Evolutionary conservation across 208 protist species (phyloP), one percentile per base, ranked within the genome.

Genomic region (Leishmania tarentolae): DNA sequence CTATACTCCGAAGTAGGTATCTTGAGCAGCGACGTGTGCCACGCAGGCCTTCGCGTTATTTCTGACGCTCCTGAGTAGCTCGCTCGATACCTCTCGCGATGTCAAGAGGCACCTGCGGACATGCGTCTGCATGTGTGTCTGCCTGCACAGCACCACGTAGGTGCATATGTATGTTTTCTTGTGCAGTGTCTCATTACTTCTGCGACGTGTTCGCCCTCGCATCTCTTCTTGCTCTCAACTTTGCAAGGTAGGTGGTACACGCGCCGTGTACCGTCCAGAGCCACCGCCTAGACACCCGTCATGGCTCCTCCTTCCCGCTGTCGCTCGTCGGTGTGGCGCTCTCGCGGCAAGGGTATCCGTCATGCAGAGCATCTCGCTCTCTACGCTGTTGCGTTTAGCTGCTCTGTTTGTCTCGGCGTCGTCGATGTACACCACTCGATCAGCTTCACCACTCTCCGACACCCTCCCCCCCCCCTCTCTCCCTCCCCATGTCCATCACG

Each of bases 1-100:
- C 69, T 81, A 88, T 42, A 59, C 35, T 19, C 71, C 80, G 9
- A 91, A 91, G 86, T 91, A 83, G 70, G 70, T 46, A 56, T 56
- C 70, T 8, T 2, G n/a, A n/a, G 46, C 24, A 56, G 31, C n/a
- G 8, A 24, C 5, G 44, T 40, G 70, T n/a, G 46, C 46, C 66
- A 21, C 21, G 40, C 66, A 8, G 40, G 66, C 15, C 66, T n/a
- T 40, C 46, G 21, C 61, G 28, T 40, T 42, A 31, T 40, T 19
- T 35, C 28, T 15, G 31, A 40, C 31, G 13, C 61, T 68, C 61
- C 31, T 72, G 68, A 72, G 42, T 44, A 28, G 11, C 21, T 47
- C 13, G 19, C 46, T 37, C 44, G 2, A 42, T 56, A 46, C 17
- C n/a, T 56, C 46, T 74, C n/a, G 28, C 65, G 0, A 15, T 71